phyloP scores from a whole-genome alignment of 2,329 filamentous ascomycete species.

The Cercospora citrullina region DNA sequence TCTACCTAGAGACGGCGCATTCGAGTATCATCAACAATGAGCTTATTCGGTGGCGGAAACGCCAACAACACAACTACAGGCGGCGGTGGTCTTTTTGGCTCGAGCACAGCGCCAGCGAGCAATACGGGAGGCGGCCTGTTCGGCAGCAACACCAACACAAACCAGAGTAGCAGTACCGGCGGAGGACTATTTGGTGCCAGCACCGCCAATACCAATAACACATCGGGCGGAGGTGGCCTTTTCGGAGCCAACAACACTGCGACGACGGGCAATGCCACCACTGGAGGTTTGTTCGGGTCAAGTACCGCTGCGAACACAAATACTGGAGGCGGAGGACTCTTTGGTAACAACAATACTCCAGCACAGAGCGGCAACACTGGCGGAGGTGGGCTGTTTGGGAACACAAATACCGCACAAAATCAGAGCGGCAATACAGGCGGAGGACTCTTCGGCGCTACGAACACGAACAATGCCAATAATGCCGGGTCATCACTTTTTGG shows the following conservation, averaged over 20 bases:
- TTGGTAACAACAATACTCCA: conserved; percentile 18
- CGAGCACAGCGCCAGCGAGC: conserved; percentile 1
- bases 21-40: conserved; percentile 27
- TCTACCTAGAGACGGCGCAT: conserved; percentile 3
- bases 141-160: conserved; percentile 15
- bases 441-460: conserved; percentile 20
- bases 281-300: conserved; percentile 14
- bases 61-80: neutral
- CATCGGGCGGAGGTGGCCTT: conserved; percentile 6
- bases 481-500: conserved; percentile 20
- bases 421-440: conserved; percentile 19
- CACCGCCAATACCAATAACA: conserved; percentile 13
- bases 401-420: conserved; percentile 8
- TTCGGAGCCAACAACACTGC: conserved; percentile 11
- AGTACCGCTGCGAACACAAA: conserved; percentile 11
- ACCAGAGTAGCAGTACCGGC: conserved; percentile 12
- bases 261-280: conserved; percentile 4
- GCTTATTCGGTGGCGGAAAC: conserved; percentile 27
- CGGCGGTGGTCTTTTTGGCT: conserved; percentile 19
- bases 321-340: conserved; percentile 10
- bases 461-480: conserved; percentile 10
- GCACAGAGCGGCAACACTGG: neutral
- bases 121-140: conserved; percentile 23
- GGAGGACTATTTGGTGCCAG: conserved; percentile 40
- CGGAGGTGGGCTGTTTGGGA: conserved; percentile 9